These are phyloP conservation scores for Lasiosphaeria hispida DNA, from an alignment of 495 filamentous ascomycete species.

Conservation along the genomic window DNA sequence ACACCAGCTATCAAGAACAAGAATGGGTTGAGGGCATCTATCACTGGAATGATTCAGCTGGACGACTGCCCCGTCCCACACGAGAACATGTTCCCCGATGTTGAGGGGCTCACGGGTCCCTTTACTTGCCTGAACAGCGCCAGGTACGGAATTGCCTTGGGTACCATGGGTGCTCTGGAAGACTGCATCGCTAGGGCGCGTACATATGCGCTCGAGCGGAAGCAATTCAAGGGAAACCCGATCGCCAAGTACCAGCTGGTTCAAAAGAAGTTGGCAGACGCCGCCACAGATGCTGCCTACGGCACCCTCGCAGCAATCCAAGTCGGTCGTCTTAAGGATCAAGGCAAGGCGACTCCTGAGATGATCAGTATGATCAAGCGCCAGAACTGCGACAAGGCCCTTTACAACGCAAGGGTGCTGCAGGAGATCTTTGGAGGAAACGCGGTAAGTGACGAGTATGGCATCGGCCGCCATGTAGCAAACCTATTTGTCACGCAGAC, in stretches of 20 bases:
- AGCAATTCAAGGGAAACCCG: constrained; percentile 95
- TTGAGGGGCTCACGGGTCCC: constrained; percentile 84
- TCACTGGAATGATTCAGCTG: constrained; percentile 97
- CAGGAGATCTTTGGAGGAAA: constrained; percentile 98
- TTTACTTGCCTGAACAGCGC: constrained; percentile 95
- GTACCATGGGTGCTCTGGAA: constrained; percentile 88
- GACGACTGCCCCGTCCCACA: constrained; percentile 83
- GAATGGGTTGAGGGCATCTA: constrained; percentile 85
- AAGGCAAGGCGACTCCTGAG: constrained; percentile 81
- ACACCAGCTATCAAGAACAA: constrained; percentile 95
- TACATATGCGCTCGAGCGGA: constrained; percentile 83
- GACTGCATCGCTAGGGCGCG: constrained; percentile 80
- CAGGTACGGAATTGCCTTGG: constrained; percentile 89
- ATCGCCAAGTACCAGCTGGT: constrained; percentile 97
- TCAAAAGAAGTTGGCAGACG: constrained; percentile 96
- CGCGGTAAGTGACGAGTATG: constrained; percentile 94
- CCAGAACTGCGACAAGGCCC: constrained; percentile 92
- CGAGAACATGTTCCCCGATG: constrained; percentile 90
- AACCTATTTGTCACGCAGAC: constrained; percentile 98
- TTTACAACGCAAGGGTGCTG: constrained; percentile 73
- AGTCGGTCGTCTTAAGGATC: constrained; percentile 89
- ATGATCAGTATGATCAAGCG: constrained; percentile 99
- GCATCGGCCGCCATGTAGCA: constrained; percentile 89
- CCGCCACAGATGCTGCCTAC: constrained; percentile 84
- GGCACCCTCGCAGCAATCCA: constrained; percentile 83